phyloP scores from a whole-genome alignment of 305 asterid genomes.

The Solanum aculeatissimum region DNA sequence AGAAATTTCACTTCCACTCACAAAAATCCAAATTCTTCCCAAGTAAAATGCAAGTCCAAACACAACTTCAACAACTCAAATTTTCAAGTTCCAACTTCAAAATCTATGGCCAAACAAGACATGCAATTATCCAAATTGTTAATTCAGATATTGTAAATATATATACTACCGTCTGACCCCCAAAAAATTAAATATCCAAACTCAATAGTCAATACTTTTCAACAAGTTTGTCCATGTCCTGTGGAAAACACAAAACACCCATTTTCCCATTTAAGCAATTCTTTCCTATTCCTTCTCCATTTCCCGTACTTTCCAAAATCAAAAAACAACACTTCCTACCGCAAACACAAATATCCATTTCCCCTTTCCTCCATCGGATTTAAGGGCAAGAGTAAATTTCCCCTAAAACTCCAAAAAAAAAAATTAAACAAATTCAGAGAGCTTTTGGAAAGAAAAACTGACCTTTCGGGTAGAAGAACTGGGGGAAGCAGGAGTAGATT shows the following conservation, averaged over 20 bases:
- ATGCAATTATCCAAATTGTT: background rate
- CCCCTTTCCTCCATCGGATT: background rate
- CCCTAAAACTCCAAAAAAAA: background rate
- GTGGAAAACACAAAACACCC: background rate
- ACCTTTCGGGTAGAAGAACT: constrained; percentile 84
- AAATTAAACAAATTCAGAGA: background rate
- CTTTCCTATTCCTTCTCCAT: background rate
- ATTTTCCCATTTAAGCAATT: background rate
- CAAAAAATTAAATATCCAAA: background rate
- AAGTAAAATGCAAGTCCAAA: background rate
- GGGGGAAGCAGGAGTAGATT: constrained; percentile 53
- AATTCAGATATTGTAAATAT: background rate
- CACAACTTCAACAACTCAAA: background rate
- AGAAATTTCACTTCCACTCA: background rate
- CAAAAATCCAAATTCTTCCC: background rate
- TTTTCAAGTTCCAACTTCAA: background rate
- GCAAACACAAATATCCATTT: background rate
- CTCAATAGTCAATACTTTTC: background rate
- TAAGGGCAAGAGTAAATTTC: background rate
- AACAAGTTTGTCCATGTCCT: background rate
- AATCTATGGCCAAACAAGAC: background rate
- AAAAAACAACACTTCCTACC: background rate
- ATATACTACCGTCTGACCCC: background rate
- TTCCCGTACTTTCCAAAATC: background rate
- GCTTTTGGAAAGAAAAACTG: background rate